These are phyloP conservation scores for Aspergillus pseudonomiae DNA, from an alignment of 2,329 filamentous ascomycete genomes.

Conservation along the genomic window DNA sequence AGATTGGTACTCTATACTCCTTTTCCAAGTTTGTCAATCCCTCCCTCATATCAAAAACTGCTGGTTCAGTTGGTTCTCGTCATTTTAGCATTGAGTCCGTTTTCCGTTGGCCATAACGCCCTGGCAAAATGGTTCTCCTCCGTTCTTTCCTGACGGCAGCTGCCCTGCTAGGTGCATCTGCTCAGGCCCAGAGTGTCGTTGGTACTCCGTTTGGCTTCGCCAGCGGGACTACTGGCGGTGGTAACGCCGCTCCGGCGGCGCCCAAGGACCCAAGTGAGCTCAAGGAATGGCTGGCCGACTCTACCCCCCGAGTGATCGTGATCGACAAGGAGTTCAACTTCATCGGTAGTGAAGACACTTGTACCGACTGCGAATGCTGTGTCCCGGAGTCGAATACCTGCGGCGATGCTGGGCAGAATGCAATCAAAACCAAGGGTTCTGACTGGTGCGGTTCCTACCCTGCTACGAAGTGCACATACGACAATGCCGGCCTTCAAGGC, in stretches of 20 bases:
- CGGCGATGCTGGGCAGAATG: conserved; percentile 53
- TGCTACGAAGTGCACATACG: conserved; percentile 47
- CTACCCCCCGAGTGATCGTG: conserved; percentile 60
- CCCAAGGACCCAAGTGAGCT: conserved; percentile 58
- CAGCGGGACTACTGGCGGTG: conserved; percentile 61
- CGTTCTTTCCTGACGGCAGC: conserved; percentile 21
- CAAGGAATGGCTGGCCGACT: conserved; percentile 59
- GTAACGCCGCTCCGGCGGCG: conserved; percentile 54
- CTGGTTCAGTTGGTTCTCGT: not conserved
- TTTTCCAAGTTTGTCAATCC: not conserved
- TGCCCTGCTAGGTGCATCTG: conserved; percentile 24
- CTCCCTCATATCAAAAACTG: not conserved
- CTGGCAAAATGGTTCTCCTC: conserved; percentile 21
- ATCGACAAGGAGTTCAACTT: conserved; percentile 53
- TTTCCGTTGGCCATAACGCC: not conserved
- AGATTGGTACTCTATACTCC: not conserved
- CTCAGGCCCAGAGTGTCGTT: conserved; percentile 26
- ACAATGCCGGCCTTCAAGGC: conserved; percentile 55
- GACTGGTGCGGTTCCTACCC: conserved; percentile 60
- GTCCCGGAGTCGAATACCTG: conserved; percentile 39
- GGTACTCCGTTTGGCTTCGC: conserved; percentile 50
- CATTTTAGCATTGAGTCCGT: not conserved
- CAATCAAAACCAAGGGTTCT: conserved; percentile 53
- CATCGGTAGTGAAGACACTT: conserved; percentile 24
- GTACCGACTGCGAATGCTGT: conserved; percentile 33